A percentile compares a stretch with the other conserved stretches of the same genome.
These are phyloP conservation scores for Castanea sativa DNA, from an alignment of 306 rosid genomes.

Conservation along the genomic window DNA sequence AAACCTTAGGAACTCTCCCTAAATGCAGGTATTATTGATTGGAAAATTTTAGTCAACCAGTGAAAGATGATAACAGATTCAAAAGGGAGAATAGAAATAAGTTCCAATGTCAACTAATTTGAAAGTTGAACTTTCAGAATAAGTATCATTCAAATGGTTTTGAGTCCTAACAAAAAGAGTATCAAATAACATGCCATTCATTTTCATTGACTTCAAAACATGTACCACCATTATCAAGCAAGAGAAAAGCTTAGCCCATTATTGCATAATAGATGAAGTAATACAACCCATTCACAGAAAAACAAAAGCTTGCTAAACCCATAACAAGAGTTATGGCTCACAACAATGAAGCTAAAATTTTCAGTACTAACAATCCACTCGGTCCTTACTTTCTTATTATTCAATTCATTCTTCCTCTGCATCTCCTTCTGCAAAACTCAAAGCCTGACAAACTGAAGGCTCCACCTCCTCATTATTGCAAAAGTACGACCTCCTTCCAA, in stretches of 20 bases:
- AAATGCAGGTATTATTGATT: too few relatives aligned
- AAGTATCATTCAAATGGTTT: too few relatives aligned
- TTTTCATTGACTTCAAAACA: too few relatives aligned
- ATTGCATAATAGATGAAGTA: background rate
- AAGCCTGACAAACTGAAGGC: constrained; percentile 48
- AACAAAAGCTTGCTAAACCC: constrained; percentile 5
- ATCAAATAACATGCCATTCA: too few relatives aligned
- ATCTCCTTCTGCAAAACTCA: constrained; percentile 59
- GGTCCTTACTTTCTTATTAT: background rate
- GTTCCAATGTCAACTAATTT: too few relatives aligned
- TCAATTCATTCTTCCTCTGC: constrained; percentile 23
- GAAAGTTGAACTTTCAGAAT: too few relatives aligned
- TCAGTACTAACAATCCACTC: constrained; percentile 1
- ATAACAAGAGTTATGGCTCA: constrained; percentile 14
- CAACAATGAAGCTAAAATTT: constrained; percentile 12
- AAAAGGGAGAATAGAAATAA: too few relatives aligned
- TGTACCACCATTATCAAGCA: background rate
- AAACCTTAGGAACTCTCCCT: too few relatives aligned
- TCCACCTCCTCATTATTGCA: constrained; percentile 33
- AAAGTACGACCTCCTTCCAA: constrained; percentile 48
- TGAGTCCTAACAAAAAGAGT: too few relatives aligned
- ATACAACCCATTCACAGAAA: background rate
- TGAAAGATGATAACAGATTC: too few relatives aligned
- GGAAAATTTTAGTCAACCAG: too few relatives aligned
- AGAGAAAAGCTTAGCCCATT: background rate